Base-by-base conservation (phyloP, 2,329 filamentous ascomycete genomes). In the Daldinia sp. region DNA sequence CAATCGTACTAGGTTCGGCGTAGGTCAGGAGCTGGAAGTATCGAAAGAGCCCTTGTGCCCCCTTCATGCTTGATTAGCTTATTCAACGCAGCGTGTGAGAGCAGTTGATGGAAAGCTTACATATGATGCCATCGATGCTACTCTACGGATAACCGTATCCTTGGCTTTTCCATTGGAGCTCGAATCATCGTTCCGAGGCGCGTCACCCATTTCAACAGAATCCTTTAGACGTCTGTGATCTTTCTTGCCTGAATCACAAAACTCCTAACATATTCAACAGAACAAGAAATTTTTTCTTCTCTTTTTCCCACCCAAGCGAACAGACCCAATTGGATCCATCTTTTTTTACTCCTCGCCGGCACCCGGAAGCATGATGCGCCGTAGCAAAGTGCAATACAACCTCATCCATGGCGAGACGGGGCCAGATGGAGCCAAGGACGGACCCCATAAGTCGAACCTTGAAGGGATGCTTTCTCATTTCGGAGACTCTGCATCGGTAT, bases 11-110 rank as follows among this genome's bases (percentile, higher is more conserved):
- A 23, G 83, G 83, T 51, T 83, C 77, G 62, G 81, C 83, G 65
- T 82, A 84, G 69, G 82, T 76, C 37, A 85, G 80, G 44, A 85
- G 80, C 23, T 79, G 79, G 70, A 85, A 83, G 73, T 82, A 85
- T 56, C 74, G 72, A 67, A 81, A 78, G 63, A 81, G 72, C 54
- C 73, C 73, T 42, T 63, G 63, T 15, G 60, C 42, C 33, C 60
- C 50, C 73, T 74, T 58, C 23, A 28, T n/a, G 37, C n/a, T 60
- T 53, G 42, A 65, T 69, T 30, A 67, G 68, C 26, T 42, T 46
- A 41, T 62, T 54, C 50, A 60, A 56, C n/a, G 39, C 7, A 33
- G 13, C 35, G 12, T 33, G 44, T 39, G 23, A n/a, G 12, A 33
- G 35, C 23, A 41, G 44, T 48, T 42, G 53, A 42, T 23, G 30